These are phyloP conservation scores for Gossypium aridum DNA, from an alignment of 441 rosid genomes.

Conservation along the genomic window DNA sequence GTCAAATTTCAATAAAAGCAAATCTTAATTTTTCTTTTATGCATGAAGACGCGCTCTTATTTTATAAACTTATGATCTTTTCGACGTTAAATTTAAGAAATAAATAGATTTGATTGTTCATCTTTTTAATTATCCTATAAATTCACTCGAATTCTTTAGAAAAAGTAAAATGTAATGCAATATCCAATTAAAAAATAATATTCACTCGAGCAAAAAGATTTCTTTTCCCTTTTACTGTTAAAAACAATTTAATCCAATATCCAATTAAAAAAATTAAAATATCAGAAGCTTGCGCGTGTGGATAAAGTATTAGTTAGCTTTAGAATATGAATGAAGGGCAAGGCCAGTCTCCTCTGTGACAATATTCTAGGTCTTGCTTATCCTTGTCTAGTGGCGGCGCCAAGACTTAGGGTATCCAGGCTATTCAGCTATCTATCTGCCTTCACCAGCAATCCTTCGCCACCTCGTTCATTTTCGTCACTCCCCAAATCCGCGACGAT, in stretches of 20 bases:
- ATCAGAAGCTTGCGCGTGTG: not conserved
- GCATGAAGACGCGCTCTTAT: too few species aligned
- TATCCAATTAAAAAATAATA: too few species aligned
- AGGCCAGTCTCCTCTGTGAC: not conserved
- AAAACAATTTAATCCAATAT: not conserved
- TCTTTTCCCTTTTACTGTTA: too few species aligned
- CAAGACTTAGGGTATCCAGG: not conserved
- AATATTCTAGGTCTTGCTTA: not conserved
- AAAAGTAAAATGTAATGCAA: too few species aligned
- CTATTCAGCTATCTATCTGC: not conserved
- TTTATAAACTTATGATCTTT: too few species aligned
- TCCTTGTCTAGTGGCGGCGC: constrained; percentile 13
- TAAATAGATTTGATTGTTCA: too few species aligned
- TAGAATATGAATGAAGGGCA: constrained; percentile 9
- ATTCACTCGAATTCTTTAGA: too few species aligned
- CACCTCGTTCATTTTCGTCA: constrained; percentile 14
- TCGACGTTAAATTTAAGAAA: too few species aligned
- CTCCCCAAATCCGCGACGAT: constrained; percentile 22
- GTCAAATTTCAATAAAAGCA: too few species aligned
- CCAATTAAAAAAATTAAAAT: not conserved
- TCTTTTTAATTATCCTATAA: too few species aligned
- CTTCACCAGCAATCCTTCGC: not conserved
- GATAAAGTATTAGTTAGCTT: not conserved
- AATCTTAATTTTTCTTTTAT: too few species aligned
- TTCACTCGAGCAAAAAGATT: not conserved